These are phyloP conservation scores for Anethum foeniculum DNA, from an alignment of 140 eudicot species.

Conservation along the genomic window DNA sequence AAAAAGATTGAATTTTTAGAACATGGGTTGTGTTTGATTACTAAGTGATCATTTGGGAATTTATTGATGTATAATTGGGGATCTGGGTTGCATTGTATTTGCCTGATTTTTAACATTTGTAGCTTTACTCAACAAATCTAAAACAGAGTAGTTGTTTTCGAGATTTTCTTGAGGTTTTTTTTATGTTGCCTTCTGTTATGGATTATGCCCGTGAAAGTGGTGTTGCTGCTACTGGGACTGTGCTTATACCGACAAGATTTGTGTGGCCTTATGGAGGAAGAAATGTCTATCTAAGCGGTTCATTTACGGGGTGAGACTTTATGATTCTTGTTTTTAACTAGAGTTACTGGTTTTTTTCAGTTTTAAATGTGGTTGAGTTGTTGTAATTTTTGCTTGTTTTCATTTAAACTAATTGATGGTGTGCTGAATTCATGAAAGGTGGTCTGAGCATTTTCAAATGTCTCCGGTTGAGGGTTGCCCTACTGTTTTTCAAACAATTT, in stretches of 20 bases:
- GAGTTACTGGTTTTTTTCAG: neutral
- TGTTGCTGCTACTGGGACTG: constrained; percentile 29
- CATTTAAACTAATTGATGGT: neutral
- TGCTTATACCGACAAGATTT: constrained; percentile 62
- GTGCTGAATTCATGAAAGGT: constrained; percentile 37
- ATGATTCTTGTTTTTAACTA: neutral
- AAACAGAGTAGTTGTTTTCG: neutral
- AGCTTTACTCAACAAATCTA: neutral
- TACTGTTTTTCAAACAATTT: constrained; percentile 80
- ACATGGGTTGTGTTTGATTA: constrained; percentile 3
- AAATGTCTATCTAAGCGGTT: constrained; percentile 81
- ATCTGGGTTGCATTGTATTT: constrained; percentile 12
- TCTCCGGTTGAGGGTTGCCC: constrained; percentile 96
- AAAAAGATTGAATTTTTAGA: neutral
- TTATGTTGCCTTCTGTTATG: constrained; percentile 47
- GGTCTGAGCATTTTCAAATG: constrained; percentile 91
- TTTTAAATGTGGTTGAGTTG: neutral
- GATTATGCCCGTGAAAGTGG: constrained; percentile 49
- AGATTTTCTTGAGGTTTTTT: neutral
- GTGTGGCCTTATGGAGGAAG: constrained; percentile 98
- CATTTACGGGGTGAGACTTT: constrained; percentile 78
- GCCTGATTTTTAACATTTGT: neutral
- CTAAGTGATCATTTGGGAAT: neutral
- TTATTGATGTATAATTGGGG: constrained; percentile 4
- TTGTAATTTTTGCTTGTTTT: neutral